Conservation (phyloP, 371 early-diverging fungal genomes). For the Umbelopsis sp. region DNA sequence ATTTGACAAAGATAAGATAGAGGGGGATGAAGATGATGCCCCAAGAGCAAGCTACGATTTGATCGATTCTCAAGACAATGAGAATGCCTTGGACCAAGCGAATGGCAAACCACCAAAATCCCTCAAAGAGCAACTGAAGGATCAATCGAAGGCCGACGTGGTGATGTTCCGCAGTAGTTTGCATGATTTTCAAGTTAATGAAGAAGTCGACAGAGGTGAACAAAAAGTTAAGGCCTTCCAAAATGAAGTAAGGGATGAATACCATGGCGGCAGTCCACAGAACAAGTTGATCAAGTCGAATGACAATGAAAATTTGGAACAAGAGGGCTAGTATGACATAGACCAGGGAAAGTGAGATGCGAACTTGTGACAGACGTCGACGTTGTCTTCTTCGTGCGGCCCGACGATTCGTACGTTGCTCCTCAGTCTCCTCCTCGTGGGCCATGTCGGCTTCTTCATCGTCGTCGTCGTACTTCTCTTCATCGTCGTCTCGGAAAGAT, state of each 20-base stretch:
- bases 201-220: constrained; percentile 31
- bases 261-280: constrained; percentile 61
- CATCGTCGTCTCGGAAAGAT: constrained; percentile 34
- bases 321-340: constrained; percentile 41
- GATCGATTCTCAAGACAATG: constrained; percentile 65
- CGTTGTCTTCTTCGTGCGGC: constrained; percentile 20
- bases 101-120: constrained; percentile 60
- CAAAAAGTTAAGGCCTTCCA: constrained; percentile 58
- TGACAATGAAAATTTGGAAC: constrained; percentile 61
- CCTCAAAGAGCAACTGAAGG: constrained; percentile 37
- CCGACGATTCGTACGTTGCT: constrained; percentile 21
- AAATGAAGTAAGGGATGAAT: constrained; percentile 75
- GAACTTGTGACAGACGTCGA: constrained; percentile 23
- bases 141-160: constrained; percentile 3
- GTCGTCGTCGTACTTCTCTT: constrained; percentile 38
- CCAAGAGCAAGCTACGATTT: constrained; percentile 65
- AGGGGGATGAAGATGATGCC: constrained; percentile 79
- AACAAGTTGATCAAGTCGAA: constrained; percentile 47
- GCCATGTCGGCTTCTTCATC: constrained; percentile 23
- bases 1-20: constrained; percentile 69
- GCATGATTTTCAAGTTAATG: constrained; percentile 26
- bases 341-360: constrained; percentile 26
- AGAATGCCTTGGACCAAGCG: constrained; percentile 63
- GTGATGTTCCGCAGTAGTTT: constrained; percentile 18
- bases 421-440: constrained; percentile 23